These are phyloP conservation scores for Colletotrichum graminicola DNA, from an alignment of 2,329 filamentous ascomycete genomes.

Conservation along the genomic window DNA sequence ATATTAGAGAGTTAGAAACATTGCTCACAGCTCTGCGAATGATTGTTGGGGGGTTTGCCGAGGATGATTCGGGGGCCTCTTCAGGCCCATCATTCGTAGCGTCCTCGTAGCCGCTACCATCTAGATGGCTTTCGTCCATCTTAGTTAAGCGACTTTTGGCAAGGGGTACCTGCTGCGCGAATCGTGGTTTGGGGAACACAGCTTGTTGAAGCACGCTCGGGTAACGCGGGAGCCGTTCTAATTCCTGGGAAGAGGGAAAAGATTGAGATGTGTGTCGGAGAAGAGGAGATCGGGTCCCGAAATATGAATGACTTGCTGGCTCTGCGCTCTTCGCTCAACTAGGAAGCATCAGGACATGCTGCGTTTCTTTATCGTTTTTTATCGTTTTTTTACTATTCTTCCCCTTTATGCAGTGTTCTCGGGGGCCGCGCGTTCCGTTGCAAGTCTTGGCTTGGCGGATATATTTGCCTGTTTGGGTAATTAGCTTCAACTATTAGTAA, in stretches of 20 bases:
- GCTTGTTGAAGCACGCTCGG: neutral
- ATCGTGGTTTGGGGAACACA: neutral
- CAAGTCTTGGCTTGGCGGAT: neutral
- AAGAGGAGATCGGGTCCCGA: conserved; percentile 36
- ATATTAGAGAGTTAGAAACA: neutral
- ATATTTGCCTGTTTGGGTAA: conserved; percentile 1
- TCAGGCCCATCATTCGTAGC: conserved; percentile 28
- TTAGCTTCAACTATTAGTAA: neutral
- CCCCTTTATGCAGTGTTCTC: conserved; percentile 7
- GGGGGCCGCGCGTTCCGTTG: conserved; percentile 33
- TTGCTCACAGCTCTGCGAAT: conserved; percentile 40
- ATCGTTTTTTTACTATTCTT: conserved; percentile 32
- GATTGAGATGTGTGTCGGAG: conserved; percentile 14
- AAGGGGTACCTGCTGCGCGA: neutral
- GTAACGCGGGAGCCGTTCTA: neutral
- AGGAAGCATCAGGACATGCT: conserved; percentile 21
- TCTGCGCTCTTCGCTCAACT: conserved; percentile 1
- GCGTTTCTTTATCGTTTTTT: conserved; percentile 37
- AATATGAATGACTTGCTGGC: conserved; percentile 18
- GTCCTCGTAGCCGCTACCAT: conserved; percentile 36
- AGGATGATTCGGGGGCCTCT: conserved; percentile 23
- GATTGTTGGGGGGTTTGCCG: conserved; percentile 15
- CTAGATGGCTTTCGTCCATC: conserved; percentile 39
- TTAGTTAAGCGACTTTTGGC: neutral
- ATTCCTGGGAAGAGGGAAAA: neutral